Evolutionary conservation across 2,329 filamentous ascomycete genomes (phyloP), one percentile per base, ranked within the genome.

Genomic region (Tolypocladium endophyticum): DNA sequence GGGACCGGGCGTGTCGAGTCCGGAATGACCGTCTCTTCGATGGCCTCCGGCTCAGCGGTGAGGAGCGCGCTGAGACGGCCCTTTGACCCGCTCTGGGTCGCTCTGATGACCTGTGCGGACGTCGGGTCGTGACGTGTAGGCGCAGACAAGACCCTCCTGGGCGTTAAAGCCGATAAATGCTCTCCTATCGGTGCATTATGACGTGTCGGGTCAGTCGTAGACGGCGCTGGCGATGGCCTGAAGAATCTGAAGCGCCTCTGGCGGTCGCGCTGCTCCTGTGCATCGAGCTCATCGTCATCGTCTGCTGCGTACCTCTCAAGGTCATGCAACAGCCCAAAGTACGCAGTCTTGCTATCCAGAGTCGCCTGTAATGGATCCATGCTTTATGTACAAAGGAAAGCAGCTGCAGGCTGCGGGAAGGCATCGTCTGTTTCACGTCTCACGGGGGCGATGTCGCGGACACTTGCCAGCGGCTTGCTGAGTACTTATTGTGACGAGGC

Each of bases 261-360:
- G 23, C 78, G 71, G 47, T 71, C 68, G 9, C 70, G 62, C 62
- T 73, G 66, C 43, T 79, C 73, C 9, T 50, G 54, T 3, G 60
- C 54, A 52, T 70, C 64, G 23, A 72, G 65, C 35, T 67, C 68
- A 28, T 72, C 71, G 41, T 69, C 67, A 38, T 69, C 67, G 35
- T 74, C 73, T 12, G 54, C 28, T 5, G 39, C 47, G 12, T 7
- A 23, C 36, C 55, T 25, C 4, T 30, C 30, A 64, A 59, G 72
- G 64, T 38, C 63, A 57, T 73, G 69, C 0, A 82, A 67, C n/a
- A 69, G 68, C n/a, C 71, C 63, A 62, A 82, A 83, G 61, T 78
- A 80, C 0, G 72, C 75, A 28, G 68, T 55, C 65, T 83, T 83
- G 41, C 78, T 76, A 56, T 71, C 64, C 8, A 77, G 61, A 12